A percentile compares a stretch with the other conserved stretches of the same genome.
Evolutionary conservation across 2,329 filamentous ascomycete species (phyloP).

Genomic region (Daldinia eschscholtzii): DNA sequence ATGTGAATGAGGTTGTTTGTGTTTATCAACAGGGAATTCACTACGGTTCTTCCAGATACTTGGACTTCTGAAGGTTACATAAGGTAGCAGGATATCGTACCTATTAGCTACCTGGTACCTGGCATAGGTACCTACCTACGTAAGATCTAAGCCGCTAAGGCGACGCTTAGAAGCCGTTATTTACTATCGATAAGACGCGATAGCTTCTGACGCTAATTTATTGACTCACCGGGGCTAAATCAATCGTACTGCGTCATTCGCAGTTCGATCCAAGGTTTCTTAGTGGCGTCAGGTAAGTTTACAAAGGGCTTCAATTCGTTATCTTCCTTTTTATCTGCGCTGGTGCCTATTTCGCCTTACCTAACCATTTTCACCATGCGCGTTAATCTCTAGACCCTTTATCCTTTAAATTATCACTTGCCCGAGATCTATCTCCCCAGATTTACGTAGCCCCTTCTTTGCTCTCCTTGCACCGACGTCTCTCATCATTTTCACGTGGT

Average conservation of each 20-base stretch:
- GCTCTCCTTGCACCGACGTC: slow-evolving; percentile 2
- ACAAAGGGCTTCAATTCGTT: slow-evolving; percentile 10
- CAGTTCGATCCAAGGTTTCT: background rate
- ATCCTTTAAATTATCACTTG: background rate
- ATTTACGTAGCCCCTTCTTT: background rate
- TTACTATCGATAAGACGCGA: slow-evolving; percentile 4
- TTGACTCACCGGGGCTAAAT: background rate
- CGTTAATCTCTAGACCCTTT: background rate
- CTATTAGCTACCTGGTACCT: background rate
- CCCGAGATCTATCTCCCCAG: background rate
- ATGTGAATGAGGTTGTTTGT: background rate
- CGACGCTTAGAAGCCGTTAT: background rate
- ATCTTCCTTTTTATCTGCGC: slow-evolving; percentile 9
- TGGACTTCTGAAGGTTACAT: background rate
- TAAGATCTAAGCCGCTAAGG: background rate
- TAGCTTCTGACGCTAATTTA: slow-evolving; percentile 4
- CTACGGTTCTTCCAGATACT: background rate
- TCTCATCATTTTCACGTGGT: background rate
- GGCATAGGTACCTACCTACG: background rate
- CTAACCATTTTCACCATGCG: background rate
- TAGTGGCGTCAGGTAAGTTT: background rate
- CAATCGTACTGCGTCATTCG: slow-evolving; percentile 8
- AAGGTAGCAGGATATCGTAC: background rate
- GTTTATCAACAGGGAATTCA: background rate
- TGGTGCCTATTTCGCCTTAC: slow-evolving; percentile 7